Evolutionary conservation across 371 early-diverging fungal genomes (phyloP).

Genomic region (Blakeslea trispora): DNA sequence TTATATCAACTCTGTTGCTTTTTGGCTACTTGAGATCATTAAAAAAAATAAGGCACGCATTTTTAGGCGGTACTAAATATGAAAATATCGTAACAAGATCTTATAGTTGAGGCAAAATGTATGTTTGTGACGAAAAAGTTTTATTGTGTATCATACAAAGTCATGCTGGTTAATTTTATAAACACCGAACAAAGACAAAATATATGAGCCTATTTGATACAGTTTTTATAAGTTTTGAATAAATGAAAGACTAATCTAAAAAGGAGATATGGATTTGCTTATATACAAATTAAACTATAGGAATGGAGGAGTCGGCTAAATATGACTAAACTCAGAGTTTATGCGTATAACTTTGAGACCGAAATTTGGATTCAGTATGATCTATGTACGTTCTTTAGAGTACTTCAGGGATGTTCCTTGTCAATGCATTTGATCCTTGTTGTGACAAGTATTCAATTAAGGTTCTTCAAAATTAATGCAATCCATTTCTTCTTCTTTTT

Average conservation of each 20-base stretch:
- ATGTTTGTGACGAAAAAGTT: no score
- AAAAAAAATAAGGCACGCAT: no score
- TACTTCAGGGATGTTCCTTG: background rate
- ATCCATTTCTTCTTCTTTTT: slow-evolving; percentile 3
- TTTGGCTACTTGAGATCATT: no score
- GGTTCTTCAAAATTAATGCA: background rate
- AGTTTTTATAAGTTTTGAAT: background rate
- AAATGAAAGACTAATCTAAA: background rate
- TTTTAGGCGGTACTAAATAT: no score
- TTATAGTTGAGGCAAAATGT: no score
- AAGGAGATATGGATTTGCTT: background rate
- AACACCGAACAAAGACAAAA: no score
- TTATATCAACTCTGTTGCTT: no score
- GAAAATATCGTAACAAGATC: no score
- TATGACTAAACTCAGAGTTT: background rate
- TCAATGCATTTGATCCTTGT: background rate
- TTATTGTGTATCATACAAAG: no score
- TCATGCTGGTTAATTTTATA: no score
- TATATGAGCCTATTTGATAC: background rate
- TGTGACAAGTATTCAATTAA: background rate
- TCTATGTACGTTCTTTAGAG: background rate
- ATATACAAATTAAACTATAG: background rate
- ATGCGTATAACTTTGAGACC: background rate
- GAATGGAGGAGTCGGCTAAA: background rate
- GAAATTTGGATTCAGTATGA: background rate